Evolutionary conservation across 371 early-diverging fungal species (phyloP), one percentile per base, ranked within the genome.

Genomic region (Zopfochytrium polystomum): DNA sequence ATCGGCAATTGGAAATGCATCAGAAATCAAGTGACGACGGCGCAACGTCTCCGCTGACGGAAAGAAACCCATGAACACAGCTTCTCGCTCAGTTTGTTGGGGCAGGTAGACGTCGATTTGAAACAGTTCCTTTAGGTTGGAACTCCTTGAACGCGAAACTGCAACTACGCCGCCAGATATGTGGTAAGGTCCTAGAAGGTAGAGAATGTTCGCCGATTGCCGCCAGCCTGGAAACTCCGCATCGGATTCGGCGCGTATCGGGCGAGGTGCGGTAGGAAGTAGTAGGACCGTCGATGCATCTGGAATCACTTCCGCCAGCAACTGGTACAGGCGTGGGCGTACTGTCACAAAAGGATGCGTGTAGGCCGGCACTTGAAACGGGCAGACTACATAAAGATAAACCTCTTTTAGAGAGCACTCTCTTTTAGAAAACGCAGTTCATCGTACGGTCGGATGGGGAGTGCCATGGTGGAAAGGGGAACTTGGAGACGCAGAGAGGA

Each of bases 91-190:
- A 18, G 65, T 49, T 51, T 63, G 68, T 5, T 50, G 46, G 18
- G 70, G 70, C 32, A 70, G 60, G 59, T 68, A 70, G n/a, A 74
- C 29, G 6, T 47, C 25, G 23, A 70, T 49, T 30, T 55, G 29
- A 52, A 70, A 58, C 22, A 30, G 31, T 25, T 29, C 47, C 34
- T 47, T 48, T 1, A 6, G 7, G 23, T 49, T 44, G 38, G 30
- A 33, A 27, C 32, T 33, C 7, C 4, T 6, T n/a, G 23, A 45
- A 6, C 32, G 38, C 22, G 58, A 44, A 18, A 72, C 45, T 9
- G 53, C 44, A 25, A 73, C 45, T 7, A 64, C 51, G 52, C 67
- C 68, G 30, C 63, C 65, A 11, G 61, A 58, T 15, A 74, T 49
- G n/a, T 32, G 18, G 38, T 58, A 65, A 15, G 48, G 59, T 32